phyloP scores from a whole-genome alignment of 495 filamentous ascomycete genomes.

The Lasiosphaeria miniovina region DNA sequence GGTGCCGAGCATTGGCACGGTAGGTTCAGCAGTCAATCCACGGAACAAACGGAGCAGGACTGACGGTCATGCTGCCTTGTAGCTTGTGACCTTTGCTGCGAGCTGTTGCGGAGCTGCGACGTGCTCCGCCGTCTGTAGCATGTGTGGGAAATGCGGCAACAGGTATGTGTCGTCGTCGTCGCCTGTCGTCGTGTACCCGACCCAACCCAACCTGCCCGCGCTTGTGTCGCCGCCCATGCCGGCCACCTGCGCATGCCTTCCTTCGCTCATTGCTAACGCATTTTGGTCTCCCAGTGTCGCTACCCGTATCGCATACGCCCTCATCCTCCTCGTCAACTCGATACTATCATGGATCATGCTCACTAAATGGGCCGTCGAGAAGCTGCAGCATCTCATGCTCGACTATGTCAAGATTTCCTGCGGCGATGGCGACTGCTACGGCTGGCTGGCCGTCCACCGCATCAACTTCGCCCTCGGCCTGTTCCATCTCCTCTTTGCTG shows the following conservation, averaged over 20 bases:
- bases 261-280: neutral
- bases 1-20: slow-evolving; percentile 79
- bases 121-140: slow-evolving; percentile 88
- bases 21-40: slow-evolving; percentile 46
- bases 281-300: slow-evolving; percentile 65
- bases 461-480: slow-evolving; percentile 96
- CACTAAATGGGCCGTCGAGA: slow-evolving; percentile 96
- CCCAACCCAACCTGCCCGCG: too few relatives aligned
- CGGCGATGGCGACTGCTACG: slow-evolving; percentile 85
- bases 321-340: slow-evolving; percentile 93
- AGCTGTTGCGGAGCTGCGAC: slow-evolving; percentile 96
- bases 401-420: slow-evolving; percentile 95
- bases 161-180: slow-evolving; percentile 53
- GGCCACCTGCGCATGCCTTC: too few relatives aligned
- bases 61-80: slow-evolving; percentile 9
- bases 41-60: neutral
- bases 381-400: slow-evolving; percentile 82
- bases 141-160: slow-evolving; percentile 94
- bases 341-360: slow-evolving; percentile 99
- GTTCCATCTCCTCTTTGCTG: slow-evolving; percentile 83
- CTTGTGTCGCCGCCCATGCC: too few relatives aligned
- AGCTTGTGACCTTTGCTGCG: slow-evolving; percentile 73
- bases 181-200: too few relatives aligned
- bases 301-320: slow-evolving; percentile 94
- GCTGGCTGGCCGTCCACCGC: slow-evolving; percentile 92